These are phyloP conservation scores for Hypholoma fasciculare DNA, from an alignment of 768 basidiomycete genomes.

Conservation along the genomic window DNA sequence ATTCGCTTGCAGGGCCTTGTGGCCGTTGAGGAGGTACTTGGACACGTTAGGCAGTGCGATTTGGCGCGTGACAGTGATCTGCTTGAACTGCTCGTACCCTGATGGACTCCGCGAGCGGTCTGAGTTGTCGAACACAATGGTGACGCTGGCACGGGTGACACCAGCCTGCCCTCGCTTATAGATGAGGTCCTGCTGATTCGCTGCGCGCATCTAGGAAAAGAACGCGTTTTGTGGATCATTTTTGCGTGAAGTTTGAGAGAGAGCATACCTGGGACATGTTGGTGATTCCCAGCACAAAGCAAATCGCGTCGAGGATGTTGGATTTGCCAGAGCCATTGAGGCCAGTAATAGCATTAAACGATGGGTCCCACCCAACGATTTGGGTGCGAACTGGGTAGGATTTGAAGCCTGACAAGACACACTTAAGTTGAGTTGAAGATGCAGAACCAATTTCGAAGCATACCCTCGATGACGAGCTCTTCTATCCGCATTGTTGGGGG, in stretches of 20 bases:
- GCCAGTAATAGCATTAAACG: conserved; percentile 98
- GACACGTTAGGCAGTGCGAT: conserved; percentile 91
- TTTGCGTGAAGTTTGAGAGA: background rate
- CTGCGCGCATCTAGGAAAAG: conserved; percentile 76
- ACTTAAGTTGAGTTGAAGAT: too few species aligned
- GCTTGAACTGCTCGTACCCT: conserved; percentile 75
- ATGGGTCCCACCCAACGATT: conserved; percentile 95
- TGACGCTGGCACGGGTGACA: conserved; percentile 94
- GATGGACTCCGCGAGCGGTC: conserved; percentile 82
- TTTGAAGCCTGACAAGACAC: conserved; percentile 74
- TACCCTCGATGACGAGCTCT: conserved; percentile 92
- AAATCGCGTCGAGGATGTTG: conserved; percentile 99
- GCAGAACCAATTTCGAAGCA: too few species aligned
- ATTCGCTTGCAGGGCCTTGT: conserved; percentile 82
- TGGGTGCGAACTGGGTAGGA: conserved; percentile 96
- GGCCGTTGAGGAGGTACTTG: conserved; percentile 95
- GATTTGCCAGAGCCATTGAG: conserved; percentile 97
- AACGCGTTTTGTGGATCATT: conserved; percentile 10
- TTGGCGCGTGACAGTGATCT: conserved; percentile 98
- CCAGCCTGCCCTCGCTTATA: conserved; percentile 99
- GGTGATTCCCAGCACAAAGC: conserved; percentile 96
- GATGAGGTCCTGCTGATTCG: conserved; percentile 96
- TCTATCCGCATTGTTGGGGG: conserved; percentile 58
- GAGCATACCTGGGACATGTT: conserved; percentile 84
- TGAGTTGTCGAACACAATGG: conserved; percentile 98